Base-by-base conservation (phyloP, 805 yeast genomes). In the Cyberlindnera euphorbiiphila region DNA sequence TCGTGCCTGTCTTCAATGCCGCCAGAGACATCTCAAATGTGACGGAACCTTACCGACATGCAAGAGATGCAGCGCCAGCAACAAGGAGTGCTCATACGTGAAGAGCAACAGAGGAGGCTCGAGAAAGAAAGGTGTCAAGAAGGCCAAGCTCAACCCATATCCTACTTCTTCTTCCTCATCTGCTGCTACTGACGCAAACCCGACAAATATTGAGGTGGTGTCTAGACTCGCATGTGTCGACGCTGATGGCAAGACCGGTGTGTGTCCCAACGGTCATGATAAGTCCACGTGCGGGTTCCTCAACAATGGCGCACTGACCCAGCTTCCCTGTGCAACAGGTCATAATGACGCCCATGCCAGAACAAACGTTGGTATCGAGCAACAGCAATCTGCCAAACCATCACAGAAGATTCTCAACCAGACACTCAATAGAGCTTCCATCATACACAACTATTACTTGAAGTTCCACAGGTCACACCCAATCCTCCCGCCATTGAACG, bases 81-180 rank as follows among this genome's bases (percentile, higher is more conserved):
- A 36, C 9, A 61, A 60, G 39, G 62, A 54, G 0, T 73, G 79
- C 39, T 64, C 62, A 1, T 73, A 70, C 45, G 78, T 73, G 5
- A 70, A 69, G 47, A 69, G 76, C 42, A 66, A 71, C 28, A 54
- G 79, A 43, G 79, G 79, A 26, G 79, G 79, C 1, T 67, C 76
- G 6, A 54, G 79, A 30, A 69, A 61, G 45, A 73, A 68, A 46
- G 78, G 78, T 12, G 66, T 67, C 16, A 65, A 59, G 43, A 60
- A 50, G 32, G 32, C 33, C 5, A 46, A 40, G 22, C 23, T 20
- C 4, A 11, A n/a, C n/a, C n/a, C n/a, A n/a, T n/a, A n/a, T n/a
- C n/a, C n/a, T n/a, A n/a, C n/a, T n/a, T n/a, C n/a, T n/a, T n/a
- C 24, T 10, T 15, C 34, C 15, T 10, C 34, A 6, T 21, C 25